Evolutionary conservation across 305 asterid species (phyloP).

Genomic region (Fraxinus platypoda): DNA sequence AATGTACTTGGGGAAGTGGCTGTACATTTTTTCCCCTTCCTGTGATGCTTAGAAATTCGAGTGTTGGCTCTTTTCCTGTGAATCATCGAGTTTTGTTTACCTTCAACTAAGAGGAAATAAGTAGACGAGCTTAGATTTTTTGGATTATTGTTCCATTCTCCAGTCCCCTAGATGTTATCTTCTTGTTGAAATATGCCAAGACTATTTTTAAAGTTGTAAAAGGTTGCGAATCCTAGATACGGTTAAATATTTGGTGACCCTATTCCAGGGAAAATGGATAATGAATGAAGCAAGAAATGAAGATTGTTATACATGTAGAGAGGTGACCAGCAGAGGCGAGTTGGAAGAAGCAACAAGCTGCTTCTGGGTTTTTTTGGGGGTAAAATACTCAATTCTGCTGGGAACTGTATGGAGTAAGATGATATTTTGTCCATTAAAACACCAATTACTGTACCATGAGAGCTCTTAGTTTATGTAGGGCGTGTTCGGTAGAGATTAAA

Average conservation of each 20-base stretch:
- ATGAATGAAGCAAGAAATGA: background rate
- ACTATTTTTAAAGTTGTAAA: background rate
- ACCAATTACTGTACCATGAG: background rate
- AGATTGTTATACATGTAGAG: background rate
- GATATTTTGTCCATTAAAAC: background rate
- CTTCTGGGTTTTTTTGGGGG: background rate
- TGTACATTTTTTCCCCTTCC: background rate
- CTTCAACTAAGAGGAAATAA: background rate
- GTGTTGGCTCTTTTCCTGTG: background rate
- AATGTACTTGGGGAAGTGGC: slow-evolving; percentile 10
- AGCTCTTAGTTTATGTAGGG: background rate
- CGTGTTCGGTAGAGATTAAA: too few relatives aligned
- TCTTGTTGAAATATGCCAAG: background rate
- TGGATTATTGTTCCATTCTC: background rate
- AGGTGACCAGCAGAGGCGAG: background rate
- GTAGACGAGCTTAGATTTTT: background rate
- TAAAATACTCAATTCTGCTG: background rate
- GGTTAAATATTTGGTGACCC: background rate
- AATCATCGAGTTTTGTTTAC: background rate
- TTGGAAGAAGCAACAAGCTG: background rate
- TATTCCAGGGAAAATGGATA: background rate
- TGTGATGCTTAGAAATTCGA: background rate
- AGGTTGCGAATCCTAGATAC: background rate
- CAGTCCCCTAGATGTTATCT: background rate
- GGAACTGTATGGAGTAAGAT: background rate